A percentile compares a stretch with the other conserved stretches of the same genome.
Evolutionary conservation across 495 filamentous ascomycete species (phyloP).

Genomic region (Saxophila tyrrhenica): DNA sequence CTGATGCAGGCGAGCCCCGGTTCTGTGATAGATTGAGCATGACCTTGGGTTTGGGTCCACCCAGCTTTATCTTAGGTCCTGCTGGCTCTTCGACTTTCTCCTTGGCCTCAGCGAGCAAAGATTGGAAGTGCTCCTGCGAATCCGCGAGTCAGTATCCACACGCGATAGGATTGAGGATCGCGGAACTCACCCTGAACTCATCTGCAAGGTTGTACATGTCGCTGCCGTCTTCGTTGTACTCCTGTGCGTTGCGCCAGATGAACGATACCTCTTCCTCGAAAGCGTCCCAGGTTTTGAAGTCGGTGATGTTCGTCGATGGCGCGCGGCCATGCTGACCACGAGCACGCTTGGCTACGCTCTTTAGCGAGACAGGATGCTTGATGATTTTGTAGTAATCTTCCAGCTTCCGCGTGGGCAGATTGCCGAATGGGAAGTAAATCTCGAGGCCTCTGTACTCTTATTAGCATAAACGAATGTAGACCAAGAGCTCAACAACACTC

Average conservation of each 20-base stretch:
- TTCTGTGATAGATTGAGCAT: constrained; percentile 17
- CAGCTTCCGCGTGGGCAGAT: constrained; percentile 49
- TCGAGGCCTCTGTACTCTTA: constrained; percentile 35
- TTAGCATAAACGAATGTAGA: not conserved
- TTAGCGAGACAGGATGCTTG: constrained; percentile 58
- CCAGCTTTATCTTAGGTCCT: constrained; percentile 63
- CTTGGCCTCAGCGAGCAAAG: constrained; percentile 58
- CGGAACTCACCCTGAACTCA: constrained; percentile 54
- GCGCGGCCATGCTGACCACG: constrained; percentile 55
- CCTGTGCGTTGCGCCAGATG: constrained; percentile 76
- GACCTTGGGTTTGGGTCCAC: constrained; percentile 18
- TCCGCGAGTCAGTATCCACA: not conserved
- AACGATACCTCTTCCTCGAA: constrained; percentile 68
- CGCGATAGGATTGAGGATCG: not conserved
- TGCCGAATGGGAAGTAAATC: constrained; percentile 53
- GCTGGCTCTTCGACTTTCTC: constrained; percentile 43
- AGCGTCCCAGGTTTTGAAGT: constrained; percentile 64
- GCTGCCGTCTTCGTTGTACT: constrained; percentile 83
- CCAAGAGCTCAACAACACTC: constrained; percentile 14
- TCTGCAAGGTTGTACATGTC: constrained; percentile 60
- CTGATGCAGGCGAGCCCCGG: constrained; percentile 18
- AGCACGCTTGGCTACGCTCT: constrained; percentile 57
- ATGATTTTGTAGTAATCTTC: constrained; percentile 73
- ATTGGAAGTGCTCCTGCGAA: constrained; percentile 42
- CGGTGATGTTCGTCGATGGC: constrained; percentile 51